A percentile compares a stretch with the other conserved stretches of the same genome.
Conservation (phyloP, 352 stramenopile species). For the Pythium rishiriense region DNA sequence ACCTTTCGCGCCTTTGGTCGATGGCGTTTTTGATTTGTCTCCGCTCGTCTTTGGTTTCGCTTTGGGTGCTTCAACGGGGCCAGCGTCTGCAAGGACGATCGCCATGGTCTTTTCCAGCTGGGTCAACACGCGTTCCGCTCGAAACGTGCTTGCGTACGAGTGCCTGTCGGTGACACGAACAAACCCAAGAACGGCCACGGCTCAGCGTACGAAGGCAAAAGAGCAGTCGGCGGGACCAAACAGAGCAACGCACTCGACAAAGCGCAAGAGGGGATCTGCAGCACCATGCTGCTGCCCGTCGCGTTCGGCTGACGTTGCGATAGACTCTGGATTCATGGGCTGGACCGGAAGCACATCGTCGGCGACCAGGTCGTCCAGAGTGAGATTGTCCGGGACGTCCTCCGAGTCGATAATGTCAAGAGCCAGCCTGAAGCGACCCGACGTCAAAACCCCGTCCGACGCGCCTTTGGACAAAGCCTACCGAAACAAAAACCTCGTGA, state of each 20-base stretch:
- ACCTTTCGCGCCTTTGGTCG: not conserved
- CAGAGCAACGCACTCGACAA: not conserved
- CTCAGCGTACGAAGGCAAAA: too few relatives aligned
- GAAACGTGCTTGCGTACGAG: slow-evolving; percentile 9
- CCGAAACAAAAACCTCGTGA: not conserved
- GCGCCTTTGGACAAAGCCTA: slow-evolving; percentile 17
- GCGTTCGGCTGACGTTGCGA: not conserved
- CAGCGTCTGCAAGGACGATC: not conserved
- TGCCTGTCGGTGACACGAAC: too few relatives aligned
- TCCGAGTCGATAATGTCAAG: slow-evolving; percentile 19
- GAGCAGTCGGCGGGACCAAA: not conserved
- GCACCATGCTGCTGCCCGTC: not conserved
- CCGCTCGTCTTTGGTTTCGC: not conserved
- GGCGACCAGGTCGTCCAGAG: slow-evolving; percentile 13
- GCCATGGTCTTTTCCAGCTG: slow-evolving; percentile 18
- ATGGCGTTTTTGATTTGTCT: not conserved
- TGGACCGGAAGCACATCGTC: not conserved
- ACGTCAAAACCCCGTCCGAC: not conserved
- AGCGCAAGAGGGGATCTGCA: slow-evolving; percentile 15
- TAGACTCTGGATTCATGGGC: not conserved
- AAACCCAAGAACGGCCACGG: too few relatives aligned
- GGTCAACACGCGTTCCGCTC: not conserved
- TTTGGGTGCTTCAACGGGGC: not conserved
- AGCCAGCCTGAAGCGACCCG: slow-evolving; percentile 4
- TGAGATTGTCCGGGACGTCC: slow-evolving; percentile 20